These are phyloP conservation scores for Schizopora paradoxa DNA, from an alignment of 1,284 basidiomycete genomes.

Conservation along the genomic window DNA sequence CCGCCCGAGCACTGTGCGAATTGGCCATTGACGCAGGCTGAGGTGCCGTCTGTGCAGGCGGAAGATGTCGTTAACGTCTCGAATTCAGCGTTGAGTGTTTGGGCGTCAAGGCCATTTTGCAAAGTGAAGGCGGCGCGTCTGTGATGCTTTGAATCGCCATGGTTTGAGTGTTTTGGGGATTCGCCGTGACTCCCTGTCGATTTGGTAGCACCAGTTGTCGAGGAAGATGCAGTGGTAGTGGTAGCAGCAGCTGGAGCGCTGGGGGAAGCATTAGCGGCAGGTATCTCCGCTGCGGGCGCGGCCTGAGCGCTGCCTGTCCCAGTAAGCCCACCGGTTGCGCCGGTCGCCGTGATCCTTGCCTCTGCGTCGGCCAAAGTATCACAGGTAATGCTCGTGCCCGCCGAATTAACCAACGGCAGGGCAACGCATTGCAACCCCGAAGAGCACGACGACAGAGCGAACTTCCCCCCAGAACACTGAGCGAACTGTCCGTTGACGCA, in stretches of 20 bases:
- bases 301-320: too few relatives aligned
- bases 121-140: conserved; percentile 17
- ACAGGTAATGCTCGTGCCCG: conserved; percentile 46
- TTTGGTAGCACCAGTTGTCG: too few relatives aligned
- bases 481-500: conserved; percentile 39
- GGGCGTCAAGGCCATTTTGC: conserved; percentile 36
- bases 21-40: conserved; percentile 31
- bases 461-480: conserved; percentile 33
- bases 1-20: conserved; percentile 37
- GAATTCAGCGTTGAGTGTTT: conserved; percentile 38
- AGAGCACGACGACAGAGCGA: conserved; percentile 25
- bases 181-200: too few relatives aligned
- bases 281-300: too few relatives aligned
- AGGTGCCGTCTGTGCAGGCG: conserved; percentile 31
- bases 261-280: too few relatives aligned
- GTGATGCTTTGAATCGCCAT: neutral
- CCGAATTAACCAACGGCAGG: conserved; percentile 46
- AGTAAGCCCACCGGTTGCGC: conserved; percentile 42
- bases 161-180: too few relatives aligned
- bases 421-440: conserved; percentile 28
- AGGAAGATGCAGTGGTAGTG: too few relatives aligned
- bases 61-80: conserved; percentile 32
- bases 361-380: conserved; percentile 37
- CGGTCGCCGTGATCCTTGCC: conserved; percentile 39
- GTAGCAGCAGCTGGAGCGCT: too few relatives aligned